Conservation (phyloP, 352 stramenopile species). For the Globisporangium canariense region DNA sequence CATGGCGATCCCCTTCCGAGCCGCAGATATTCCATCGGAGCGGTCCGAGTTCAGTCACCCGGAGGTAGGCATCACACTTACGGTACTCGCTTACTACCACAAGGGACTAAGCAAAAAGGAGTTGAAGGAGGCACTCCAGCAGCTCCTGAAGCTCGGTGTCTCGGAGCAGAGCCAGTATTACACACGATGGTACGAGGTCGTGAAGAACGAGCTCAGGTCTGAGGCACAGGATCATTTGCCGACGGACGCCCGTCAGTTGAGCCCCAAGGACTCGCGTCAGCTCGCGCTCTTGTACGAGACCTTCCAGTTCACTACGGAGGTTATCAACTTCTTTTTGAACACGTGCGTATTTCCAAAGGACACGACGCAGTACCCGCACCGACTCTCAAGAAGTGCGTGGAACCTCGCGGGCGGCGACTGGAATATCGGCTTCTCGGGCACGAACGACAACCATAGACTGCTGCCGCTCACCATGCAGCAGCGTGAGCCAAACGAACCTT, state of each 20-base stretch:
- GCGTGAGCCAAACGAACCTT: conserved; percentile 42
- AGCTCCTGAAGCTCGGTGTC: conserved; percentile 55
- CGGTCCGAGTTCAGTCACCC: conserved; percentile 88
- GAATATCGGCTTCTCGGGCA: conserved; percentile 86
- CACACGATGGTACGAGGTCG: conserved; percentile 53
- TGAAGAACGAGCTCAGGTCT: conserved; percentile 21
- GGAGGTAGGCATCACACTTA: conserved; percentile 80
- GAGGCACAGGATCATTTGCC: conserved; percentile 29
- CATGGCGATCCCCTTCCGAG: conserved; percentile 85
- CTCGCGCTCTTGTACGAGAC: conserved; percentile 44
- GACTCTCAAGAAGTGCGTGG: conserved; percentile 75
- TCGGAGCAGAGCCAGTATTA: conserved; percentile 70
- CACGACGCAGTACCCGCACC: conserved; percentile 69
- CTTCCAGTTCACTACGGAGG: conserved; percentile 59
- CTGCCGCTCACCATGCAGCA: conserved; percentile 74
- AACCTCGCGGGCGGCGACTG: conserved; percentile 62
- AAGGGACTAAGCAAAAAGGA: conserved; percentile 52
- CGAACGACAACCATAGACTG: conserved; percentile 85
- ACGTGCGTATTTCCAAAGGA: conserved; percentile 79
- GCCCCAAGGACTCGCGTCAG: conserved; percentile 64
- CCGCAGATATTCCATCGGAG: conserved; percentile 76
- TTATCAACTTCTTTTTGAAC: conserved; percentile 88
- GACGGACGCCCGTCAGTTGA: conserved; percentile 65
- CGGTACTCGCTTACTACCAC: conserved; percentile 85
- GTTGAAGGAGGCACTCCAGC: conserved; percentile 44